Evolutionary conservation across 2,329 filamentous ascomycete species (phyloP).

Genomic region (Aspergillus amoenus): DNA sequence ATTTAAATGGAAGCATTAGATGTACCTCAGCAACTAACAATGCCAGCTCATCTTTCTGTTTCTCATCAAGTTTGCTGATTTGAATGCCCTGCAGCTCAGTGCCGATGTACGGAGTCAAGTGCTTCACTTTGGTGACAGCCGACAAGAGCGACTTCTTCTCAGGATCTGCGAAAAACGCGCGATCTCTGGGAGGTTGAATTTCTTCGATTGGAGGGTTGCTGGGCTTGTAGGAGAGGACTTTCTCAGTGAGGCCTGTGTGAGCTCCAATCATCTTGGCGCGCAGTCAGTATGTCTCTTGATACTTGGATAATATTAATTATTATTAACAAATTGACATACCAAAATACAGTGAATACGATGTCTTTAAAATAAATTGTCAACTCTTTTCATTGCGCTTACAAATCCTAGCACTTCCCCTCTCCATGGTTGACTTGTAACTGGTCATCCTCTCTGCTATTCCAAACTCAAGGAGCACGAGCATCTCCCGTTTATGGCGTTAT

Average conservation of each 20-base stretch:
- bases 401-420: not conserved
- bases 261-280: conserved; percentile 1
- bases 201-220: not conserved
- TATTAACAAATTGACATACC: not conserved
- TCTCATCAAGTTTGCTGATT: not conserved
- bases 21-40: conserved; percentile 1
- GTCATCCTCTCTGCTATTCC: not conserved
- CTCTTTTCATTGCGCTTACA: not conserved
- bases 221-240: not conserved
- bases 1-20: not conserved
- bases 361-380: not conserved
- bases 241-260: not conserved
- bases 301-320: not conserved
- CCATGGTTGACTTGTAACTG: not conserved
- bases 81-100: conserved; percentile 1
- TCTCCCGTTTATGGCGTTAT: not conserved
- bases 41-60: conserved; percentile 2
- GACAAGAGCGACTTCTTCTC: conserved; percentile 4
- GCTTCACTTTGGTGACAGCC: conserved; percentile 1
- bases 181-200: conserved; percentile 1
- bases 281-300: not conserved
- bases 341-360: not conserved
- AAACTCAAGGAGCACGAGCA: not conserved
- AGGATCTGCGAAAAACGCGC: not conserved
- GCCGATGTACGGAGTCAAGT: conserved; percentile 3